Conservation (phyloP, 75 land plant genomes). For the Sequoia sempervirens region DNA sequence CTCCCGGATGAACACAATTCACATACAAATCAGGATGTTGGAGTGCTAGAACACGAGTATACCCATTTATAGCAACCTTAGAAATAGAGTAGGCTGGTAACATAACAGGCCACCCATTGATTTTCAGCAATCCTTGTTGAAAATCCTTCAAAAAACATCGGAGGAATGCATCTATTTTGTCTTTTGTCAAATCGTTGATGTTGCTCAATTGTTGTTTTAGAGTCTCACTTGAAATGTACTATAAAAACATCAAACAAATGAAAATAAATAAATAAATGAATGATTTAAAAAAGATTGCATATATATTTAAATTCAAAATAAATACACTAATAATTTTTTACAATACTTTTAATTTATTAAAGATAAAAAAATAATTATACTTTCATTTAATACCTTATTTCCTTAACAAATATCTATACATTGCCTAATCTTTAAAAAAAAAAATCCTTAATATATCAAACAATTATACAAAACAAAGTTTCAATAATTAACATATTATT, state of each 20-base stretch:
- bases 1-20: slow-evolving; percentile 38
- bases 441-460: too few relatives aligned
- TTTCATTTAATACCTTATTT: too few relatives aligned
- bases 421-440: too few relatives aligned
- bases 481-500: too few relatives aligned
- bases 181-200: slow-evolving; percentile 18
- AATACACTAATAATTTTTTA: too few relatives aligned
- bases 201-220: slow-evolving; percentile 15
- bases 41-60: slow-evolving; percentile 28
- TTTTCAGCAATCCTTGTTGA: slow-evolving; percentile 15
- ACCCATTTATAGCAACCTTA: slow-evolving; percentile 1
- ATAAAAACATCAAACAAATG: neutral
- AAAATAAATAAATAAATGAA: too few relatives aligned
- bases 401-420: too few relatives aligned
- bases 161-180: slow-evolving; percentile 24
- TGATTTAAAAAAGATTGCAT: too few relatives aligned
- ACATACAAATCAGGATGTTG: slow-evolving; percentile 15
- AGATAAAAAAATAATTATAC: too few relatives aligned
- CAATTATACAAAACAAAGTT: too few relatives aligned
- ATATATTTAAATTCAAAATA: too few relatives aligned
- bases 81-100: neutral
- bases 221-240: slow-evolving; percentile 19
- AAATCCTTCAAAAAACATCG: slow-evolving; percentile 24
- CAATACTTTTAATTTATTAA: too few relatives aligned
- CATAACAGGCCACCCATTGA: slow-evolving; percentile 25